Conservation (phyloP, 2,329 filamentous ascomycete genomes). For the Ascochyta fabae region DNA sequence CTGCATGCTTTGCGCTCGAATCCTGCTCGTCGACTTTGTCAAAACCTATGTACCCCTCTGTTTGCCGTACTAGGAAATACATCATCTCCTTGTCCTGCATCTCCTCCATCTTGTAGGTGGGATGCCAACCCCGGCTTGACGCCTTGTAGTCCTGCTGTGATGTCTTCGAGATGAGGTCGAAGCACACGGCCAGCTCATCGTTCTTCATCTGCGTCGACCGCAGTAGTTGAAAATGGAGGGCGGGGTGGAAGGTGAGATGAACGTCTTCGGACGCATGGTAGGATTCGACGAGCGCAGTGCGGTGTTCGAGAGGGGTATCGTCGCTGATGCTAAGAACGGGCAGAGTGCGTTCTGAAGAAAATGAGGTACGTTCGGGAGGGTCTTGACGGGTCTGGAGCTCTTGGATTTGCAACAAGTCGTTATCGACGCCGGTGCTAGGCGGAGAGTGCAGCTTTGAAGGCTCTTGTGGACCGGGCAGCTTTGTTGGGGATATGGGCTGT, state of each 20-base stretch:
- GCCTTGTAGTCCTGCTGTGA: slow-evolving; percentile 68
- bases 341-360: background rate
- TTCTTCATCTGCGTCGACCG: slow-evolving; percentile 39
- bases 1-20: background rate
- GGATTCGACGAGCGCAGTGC: slow-evolving; percentile 3
- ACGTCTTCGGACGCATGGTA: slow-evolving; percentile 1
- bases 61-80: slow-evolving; percentile 63
- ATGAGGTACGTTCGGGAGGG: background rate
- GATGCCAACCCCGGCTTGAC: slow-evolving; percentile 70
- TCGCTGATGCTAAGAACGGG: background rate
- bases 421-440: background rate
- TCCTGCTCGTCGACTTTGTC: background rate
- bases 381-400: background rate
- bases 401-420: background rate
- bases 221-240: slow-evolving; percentile 31
- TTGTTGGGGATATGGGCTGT: background rate
- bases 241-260: background rate
- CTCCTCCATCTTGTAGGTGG: slow-evolving; percentile 66
- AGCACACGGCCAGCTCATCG: slow-evolving; percentile 57
- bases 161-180: slow-evolving; percentile 66
- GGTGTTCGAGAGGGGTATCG: slow-evolving; percentile 2
- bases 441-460: background rate
- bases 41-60: background rate
- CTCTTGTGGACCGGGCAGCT: background rate
- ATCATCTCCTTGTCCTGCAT: slow-evolving; percentile 72